Evolutionary conservation across 192 early-diverging fungal genomes (phyloP).

Genomic region (Coemansia sp.): DNA sequence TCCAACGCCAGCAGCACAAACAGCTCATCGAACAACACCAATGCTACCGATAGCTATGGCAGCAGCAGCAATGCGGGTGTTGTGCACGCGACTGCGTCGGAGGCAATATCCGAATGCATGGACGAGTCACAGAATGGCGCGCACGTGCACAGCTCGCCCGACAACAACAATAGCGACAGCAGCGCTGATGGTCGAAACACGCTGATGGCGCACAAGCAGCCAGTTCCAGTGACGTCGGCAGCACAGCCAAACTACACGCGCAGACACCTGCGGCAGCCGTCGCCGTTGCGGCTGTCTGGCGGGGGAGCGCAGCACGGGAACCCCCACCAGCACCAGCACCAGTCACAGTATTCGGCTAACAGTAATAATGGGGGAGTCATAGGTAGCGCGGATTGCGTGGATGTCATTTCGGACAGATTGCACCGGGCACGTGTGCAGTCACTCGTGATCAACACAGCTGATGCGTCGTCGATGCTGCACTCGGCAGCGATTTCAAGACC

Average conservation of each 20-base stretch:
- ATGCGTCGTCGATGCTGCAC: conserved; percentile 17
- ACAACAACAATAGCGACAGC: neutral
- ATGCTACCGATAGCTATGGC: neutral
- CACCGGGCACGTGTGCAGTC: conserved; percentile 48
- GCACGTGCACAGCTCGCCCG: neutral
- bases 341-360: neutral
- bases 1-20: neutral
- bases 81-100: neutral
- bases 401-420: conserved; percentile 6
- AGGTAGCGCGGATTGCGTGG: neutral
- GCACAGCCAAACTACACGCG: conserved; percentile 5
- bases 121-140: neutral
- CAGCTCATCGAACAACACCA: neutral
- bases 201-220: neutral
- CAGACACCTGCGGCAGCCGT: conserved; percentile 13
- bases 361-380: neutral
- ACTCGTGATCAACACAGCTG: conserved; percentile 18
- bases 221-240: conserved; percentile 12
- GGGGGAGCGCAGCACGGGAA: neutral
- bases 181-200: neutral
- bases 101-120: neutral
- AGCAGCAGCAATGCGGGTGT: neutral
- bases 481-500: conserved; percentile 1
- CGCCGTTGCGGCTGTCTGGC: conserved; percentile 20
- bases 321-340: no score